Evolutionary conservation across 768 basidiomycete genomes (phyloP).

Genomic region (Mycena polygramma): DNA sequence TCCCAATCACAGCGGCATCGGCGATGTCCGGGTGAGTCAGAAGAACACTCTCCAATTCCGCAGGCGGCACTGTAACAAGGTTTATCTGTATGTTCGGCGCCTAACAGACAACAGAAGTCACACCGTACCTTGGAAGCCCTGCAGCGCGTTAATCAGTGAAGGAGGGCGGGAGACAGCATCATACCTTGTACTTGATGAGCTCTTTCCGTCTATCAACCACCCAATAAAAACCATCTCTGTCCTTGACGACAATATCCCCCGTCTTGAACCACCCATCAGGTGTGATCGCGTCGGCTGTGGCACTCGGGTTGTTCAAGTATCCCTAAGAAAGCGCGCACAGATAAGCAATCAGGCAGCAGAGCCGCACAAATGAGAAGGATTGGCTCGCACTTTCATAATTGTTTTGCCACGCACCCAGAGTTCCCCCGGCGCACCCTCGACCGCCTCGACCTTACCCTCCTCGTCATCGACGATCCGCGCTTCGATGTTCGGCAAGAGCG

Average conservation of each 20-base stretch:
- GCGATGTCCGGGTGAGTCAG: conserved; percentile 70
- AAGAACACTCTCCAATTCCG: conserved; percentile 75
- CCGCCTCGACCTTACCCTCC: conserved; percentile 60
- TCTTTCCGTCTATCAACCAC: conserved; percentile 84
- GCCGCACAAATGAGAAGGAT: too few relatives aligned
- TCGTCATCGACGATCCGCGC: conserved; percentile 77
- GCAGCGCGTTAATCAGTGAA: too few relatives aligned
- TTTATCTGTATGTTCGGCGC: too few relatives aligned
- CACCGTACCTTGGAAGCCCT: too few relatives aligned
- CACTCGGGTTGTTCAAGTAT: conserved; percentile 78
- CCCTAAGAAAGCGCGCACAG: conserved; percentile 55
- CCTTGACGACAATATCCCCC: conserved; percentile 80
- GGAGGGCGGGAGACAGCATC: neutral
- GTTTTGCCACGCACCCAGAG: conserved; percentile 84
- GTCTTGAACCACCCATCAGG: conserved; percentile 89
- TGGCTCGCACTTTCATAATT: conserved; percentile 75
- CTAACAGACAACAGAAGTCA: too few relatives aligned
- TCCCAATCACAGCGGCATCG: conserved; percentile 77
- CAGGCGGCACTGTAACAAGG: conserved; percentile 65
- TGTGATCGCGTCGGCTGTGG: conserved; percentile 78
- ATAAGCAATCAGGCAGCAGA: too few relatives aligned
- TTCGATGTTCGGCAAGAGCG: conserved; percentile 76
- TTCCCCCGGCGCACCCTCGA: conserved; percentile 77
- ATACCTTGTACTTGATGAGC: conserved; percentile 80
- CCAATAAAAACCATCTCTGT: conserved; percentile 74